These are phyloP conservation scores for Carex scoparia DNA, from an alignment of 176 grass and related monocot genomes.

Conservation along the genomic window DNA sequence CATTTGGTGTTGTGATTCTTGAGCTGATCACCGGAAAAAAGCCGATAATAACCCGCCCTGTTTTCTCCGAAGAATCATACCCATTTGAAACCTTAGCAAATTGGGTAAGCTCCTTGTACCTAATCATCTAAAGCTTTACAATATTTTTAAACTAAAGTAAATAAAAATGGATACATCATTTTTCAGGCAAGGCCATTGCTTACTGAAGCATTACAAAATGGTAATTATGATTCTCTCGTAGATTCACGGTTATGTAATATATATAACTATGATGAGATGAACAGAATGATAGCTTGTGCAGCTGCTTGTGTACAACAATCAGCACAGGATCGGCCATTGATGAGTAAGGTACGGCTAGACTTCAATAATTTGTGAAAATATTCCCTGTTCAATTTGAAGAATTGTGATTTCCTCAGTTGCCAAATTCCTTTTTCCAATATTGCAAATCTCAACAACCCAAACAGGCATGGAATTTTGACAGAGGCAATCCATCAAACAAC, in stretches of 20 bases:
- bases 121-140: not conserved
- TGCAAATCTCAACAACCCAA: not conserved
- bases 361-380: not conserved
- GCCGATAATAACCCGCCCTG: constrained; percentile 30
- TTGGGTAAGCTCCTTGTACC: constrained; percentile 15
- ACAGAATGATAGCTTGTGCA: constrained; percentile 23
- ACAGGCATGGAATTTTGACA: not conserved
- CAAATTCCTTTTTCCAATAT: not conserved
- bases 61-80: not conserved
- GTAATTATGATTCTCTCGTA: not conserved
- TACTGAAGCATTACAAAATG: constrained; percentile 10
- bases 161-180: not conserved
- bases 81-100: constrained; percentile 6
- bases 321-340: constrained; percentile 7
- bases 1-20: constrained; percentile 56
- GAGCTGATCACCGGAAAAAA: constrained; percentile 55
- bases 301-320: constrained; percentile 21
- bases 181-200: constrained; percentile 34
- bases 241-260: constrained; percentile 18
- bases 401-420: not conserved
- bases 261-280: constrained; percentile 26
- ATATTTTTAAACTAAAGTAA: not conserved
- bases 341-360: constrained; percentile 24
- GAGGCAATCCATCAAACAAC: not conserved
- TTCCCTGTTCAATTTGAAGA: not conserved